Base-by-base conservation (phyloP, 2,329 filamentous ascomycete genomes). In the Ascochyta viciae-villosae region DNA sequence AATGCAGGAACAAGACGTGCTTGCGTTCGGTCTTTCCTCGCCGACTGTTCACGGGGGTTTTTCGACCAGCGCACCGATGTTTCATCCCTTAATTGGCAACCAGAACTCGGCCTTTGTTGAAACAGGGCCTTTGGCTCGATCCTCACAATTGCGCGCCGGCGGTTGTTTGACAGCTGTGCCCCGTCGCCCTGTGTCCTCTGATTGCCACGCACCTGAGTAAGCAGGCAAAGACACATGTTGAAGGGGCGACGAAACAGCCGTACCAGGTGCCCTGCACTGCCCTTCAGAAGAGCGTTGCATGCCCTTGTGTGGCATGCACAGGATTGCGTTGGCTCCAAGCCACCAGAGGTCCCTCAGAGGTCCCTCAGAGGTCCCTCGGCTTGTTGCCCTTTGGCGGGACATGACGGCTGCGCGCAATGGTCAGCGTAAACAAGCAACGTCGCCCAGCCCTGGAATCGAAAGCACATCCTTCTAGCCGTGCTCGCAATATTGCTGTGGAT, bases 1-100 rank as follows among this genome's bases (percentile, higher is more conserved):
- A 19, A 72, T 62, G 68, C 68, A 73, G 69, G 69, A 67, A 72
- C 70, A 59, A 33, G 33, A 50, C 33, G 53, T 51, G 42, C 41
- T 19, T 41, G 29, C 37, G 52, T 56, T 55, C 53, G 53, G 53
- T n/a, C 4, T 42, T 47, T 56, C 46, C 45, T 56, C 53, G 46
- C 47, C 46, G 42, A 38, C 29, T 26, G 48, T 38, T 49, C 34
- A 37, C 35, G 51, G 23, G n/a, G 27, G 16, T 38, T 47, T 41
- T 26, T 55, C 48, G 57, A 48, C 43, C 47, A 41, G 24, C 37
- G 39, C 50, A 41, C 52, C 39, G 33, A 33, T 48, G 54, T 57
- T 51, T 49, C 52, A 51, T 47, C 56, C 52, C 47, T 56, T 56
- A 45, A 47, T 57, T 24, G 19, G 33, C 45, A 57, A 38, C 50